Evolutionary conservation across 352 stramenopile species (phyloP), one percentile per base, ranked within the genome.

Genomic region (Saprolegnia parasitica): DNA sequence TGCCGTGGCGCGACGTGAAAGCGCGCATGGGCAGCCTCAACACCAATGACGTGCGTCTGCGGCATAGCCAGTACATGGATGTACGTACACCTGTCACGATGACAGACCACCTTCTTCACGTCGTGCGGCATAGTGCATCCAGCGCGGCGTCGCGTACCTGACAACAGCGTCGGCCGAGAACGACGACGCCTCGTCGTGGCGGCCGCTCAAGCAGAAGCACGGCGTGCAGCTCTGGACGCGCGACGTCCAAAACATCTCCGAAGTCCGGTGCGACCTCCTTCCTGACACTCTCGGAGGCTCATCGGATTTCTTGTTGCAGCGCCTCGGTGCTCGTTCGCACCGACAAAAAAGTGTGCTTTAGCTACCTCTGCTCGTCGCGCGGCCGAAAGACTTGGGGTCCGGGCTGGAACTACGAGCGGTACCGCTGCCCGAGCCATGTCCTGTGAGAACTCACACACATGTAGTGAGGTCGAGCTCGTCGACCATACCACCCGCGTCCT

Each of bases 401-500:
- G 16, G 49, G 58, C 37, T 40, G 58, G 15, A 37, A 55, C 8
- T 21, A 67, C 52, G 58, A 55, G 4, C 32, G 58, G 58, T 67
- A 54, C 18, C 21, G 9, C 26, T 29, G 21, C 4, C 5, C 50
- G 6, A 9, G 13, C 21, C n/a, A n/a, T n/a, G n/a, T n/a, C n/a
- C n/a, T n/a, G n/a, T n/a, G n/a, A n/a, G 45, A 15, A 52, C 26
- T 58, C 16, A 15, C 13, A 37, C 6, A 20, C 50, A 32, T 20
- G 13, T 55, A 67, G 58, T 9, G 40, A 67, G 32, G 20, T 67
- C 11, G 58, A 67, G 26, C 42, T 29, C 23, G 35, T 67, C 1
- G 58, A 67, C 26, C 15, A 35, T 9, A 56, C 37, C 3, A 52
- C 35, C 8, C 58, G 45, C n/a, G n/a, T 67, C 1, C 13, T 56